Evolutionary conservation across 306 rosid species (phyloP), one percentile per base, ranked within the genome.

Genomic region (Casuarina cunninghamiana): DNA sequence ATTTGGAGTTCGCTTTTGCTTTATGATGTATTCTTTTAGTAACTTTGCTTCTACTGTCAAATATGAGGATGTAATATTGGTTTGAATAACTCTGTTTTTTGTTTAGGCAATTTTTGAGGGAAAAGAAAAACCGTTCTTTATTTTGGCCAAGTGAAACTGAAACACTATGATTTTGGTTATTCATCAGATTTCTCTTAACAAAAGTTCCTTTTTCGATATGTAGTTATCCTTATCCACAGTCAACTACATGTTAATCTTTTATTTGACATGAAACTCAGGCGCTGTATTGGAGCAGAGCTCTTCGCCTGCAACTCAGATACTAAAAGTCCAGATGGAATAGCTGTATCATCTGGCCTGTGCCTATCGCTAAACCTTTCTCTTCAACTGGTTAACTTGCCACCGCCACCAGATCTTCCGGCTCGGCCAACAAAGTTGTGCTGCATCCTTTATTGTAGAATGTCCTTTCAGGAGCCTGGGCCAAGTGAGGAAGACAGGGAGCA

Each of bases 351-450:
- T 6, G 93, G 97, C 81, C 71, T 62, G 81, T 79, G 21, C 63
- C 86, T 90, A 53, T 85, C 91, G 37, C 71, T 86, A 67, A 80
- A 85, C 81, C 76, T 89, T 12, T 90, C 91, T 73, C 87, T 90
- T 80, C 93, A 90, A 72, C 71, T 90, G 67, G 86, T 79, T 78
- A 87, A 90, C 68, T 53, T 79, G 50, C 60, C 84, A 0, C 45
- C 85, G 50, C 63, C 84, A 0, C 45, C 85, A 11, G 70, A 84
- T 58, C 74, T 74, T 58, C 65, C 43, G 57, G 80, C 78, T 73
- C 73, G 7, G 75, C 62, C 35, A 2, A 77, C 53, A 13, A 88
- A 69, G 85, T 78, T 85, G 48, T 85, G 83, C 81, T 88, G 89
- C 85, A 83, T 90, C 65, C 85, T 90, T n/a, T 81, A 78, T 78